Evolutionary conservation across 148 eudicot species (phyloP), one percentile per base, ranked within the genome.

Genomic region (Dianthus caryophyllus): DNA sequence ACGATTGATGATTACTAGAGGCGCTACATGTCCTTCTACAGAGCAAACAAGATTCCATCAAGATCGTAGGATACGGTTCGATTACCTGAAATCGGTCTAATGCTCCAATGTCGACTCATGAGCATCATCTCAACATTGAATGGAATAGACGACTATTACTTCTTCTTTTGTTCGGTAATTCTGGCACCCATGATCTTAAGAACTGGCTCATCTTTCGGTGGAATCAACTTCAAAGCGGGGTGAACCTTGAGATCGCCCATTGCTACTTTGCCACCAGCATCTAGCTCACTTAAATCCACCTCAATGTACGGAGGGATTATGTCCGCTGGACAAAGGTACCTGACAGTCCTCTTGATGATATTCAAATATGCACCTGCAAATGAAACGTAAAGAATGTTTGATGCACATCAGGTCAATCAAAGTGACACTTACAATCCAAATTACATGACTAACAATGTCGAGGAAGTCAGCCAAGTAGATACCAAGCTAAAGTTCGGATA

Each of bases 201-300:
- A 31, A 90, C 82, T 11, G 95, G 85, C 70, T 81, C 81, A 38
- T 89, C 86, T 61, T 81, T 77, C 7, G 90, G 67, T 59, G 75
- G 79, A 21, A 85, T 52, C 58, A 90, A 82, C 84, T 84, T 90
- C 47, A 94, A 38, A 65, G 88, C 88, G 24, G 98, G 98, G 75
- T 94, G 98, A 66, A 90, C 98, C 15, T 78, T 88, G 43, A 94
- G 96, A 58, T 94, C 90, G 22, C 87, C 88, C 78, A 84, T 88
- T 39, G 83, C 70, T 54, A 94, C 47, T 80, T 83, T 88, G 65
- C 83, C 90, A 9, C 97, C 97, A 9, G 79, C 97, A 64, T 94
- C 98, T 61, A 93, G 57, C 77, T 86, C 95, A 55, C 96, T 90
- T 39, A 93, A 57, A 82, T 90, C 98, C 64, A 90, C 95, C 10